A percentile compares a stretch with the other conserved stretches of the same genome.
Evolutionary conservation across 148 eudicot species (phyloP).

Genomic region (Chenopodium quinoa): DNA sequence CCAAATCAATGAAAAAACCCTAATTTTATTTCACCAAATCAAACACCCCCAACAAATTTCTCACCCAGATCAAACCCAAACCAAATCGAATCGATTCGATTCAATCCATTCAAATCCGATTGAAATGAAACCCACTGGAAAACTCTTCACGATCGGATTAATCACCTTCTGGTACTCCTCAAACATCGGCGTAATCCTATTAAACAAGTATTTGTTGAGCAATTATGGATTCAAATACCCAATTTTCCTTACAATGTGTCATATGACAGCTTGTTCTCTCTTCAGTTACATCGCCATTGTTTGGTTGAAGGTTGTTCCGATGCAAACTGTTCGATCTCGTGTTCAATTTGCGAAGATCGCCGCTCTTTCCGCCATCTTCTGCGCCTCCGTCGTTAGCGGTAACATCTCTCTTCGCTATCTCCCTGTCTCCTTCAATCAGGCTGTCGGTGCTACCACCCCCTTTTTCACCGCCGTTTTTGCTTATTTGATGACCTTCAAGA

Average conservation of each 20-base stretch:
- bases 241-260: constrained; percentile 87
- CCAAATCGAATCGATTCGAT: background rate
- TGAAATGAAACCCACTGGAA: constrained; percentile 44
- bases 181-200: constrained; percentile 71
- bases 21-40: background rate
- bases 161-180: constrained; percentile 80
- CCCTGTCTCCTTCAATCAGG: constrained; percentile 79
- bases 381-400: constrained; percentile 74
- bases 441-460: constrained; percentile 83
- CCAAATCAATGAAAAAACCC: background rate
- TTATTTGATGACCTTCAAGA: constrained; percentile 58
- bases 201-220: constrained; percentile 73
- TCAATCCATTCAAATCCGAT: too few relatives aligned
- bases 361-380: constrained; percentile 59
- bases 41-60: background rate
- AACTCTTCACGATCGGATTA: constrained; percentile 58
- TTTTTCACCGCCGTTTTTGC: constrained; percentile 82
- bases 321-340: constrained; percentile 64
- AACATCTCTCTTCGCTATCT: constrained; percentile 68
- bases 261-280: constrained; percentile 86
- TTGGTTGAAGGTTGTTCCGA: constrained; percentile 68
- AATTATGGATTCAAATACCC: constrained; percentile 90
- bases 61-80: background rate
- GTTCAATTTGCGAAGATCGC: constrained; percentile 66
- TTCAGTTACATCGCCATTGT: constrained; percentile 66